Conservation (phyloP, 441 rosid species). For the Arabidopsis lyrata region DNA sequence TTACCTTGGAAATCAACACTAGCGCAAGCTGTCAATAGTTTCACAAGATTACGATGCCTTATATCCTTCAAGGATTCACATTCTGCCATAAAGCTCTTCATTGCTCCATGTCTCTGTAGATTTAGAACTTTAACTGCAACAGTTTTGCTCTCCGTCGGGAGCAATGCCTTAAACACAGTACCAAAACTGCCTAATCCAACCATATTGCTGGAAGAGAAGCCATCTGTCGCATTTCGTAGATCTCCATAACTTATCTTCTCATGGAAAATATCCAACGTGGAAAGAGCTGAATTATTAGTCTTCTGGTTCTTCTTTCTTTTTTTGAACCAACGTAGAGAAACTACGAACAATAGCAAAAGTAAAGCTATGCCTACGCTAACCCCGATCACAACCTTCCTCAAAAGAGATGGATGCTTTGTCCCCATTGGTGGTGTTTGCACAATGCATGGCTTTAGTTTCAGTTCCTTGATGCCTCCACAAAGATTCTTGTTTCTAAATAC, state of each 20-base stretch:
- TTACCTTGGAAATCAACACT: slow-evolving; percentile 32
- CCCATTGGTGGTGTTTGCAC: neutral
- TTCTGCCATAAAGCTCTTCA: slow-evolving; percentile 33
- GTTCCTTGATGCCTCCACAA: slow-evolving; percentile 23
- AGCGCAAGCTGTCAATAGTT: slow-evolving; percentile 29
- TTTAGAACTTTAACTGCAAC: slow-evolving; percentile 30
- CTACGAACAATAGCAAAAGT: slow-evolving; percentile 6
- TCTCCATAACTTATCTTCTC: slow-evolving; percentile 31
- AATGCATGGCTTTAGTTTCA: slow-evolving; percentile 18
- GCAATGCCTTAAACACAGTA: slow-evolving; percentile 34
- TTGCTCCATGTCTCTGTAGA: slow-evolving; percentile 25
- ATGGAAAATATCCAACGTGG: slow-evolving; percentile 9
- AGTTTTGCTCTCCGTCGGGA: neutral
- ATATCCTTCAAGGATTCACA: slow-evolving; percentile 30
- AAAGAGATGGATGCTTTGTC: neutral
- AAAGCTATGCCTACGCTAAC: neutral
- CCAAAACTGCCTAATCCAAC: slow-evolving; percentile 40
- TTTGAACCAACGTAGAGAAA: neutral
- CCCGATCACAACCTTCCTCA: slow-evolving; percentile 10
- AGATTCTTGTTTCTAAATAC: slow-evolving; percentile 24
- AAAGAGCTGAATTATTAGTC: neutral
- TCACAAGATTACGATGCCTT: slow-evolving; percentile 33
- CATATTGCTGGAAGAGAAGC: slow-evolving; percentile 9
- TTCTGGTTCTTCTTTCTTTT: slow-evolving; percentile 25
- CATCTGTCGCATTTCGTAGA: slow-evolving; percentile 17